A percentile compares a stretch with the other conserved stretches of the same genome.
phyloP scores from a whole-genome alignment of 2,329 filamentous ascomycete genomes.

The Ophiognomonia clavigignenti-juglandacearum region DNA sequence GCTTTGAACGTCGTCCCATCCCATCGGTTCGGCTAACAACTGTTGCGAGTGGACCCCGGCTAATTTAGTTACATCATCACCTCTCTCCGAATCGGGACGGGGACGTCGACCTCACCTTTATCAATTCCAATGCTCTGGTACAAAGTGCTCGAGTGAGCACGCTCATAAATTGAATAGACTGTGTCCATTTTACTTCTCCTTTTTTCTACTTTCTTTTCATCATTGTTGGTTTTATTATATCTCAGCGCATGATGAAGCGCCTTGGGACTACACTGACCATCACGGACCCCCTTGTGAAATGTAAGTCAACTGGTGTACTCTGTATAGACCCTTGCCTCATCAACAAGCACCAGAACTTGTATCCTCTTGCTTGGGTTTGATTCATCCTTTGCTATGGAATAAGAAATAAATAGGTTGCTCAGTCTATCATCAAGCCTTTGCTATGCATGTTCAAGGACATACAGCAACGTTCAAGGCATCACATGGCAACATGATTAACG shows the following conservation, averaged over 20 bases:
- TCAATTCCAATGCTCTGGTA: background rate
- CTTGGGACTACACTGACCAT: constrained; percentile 48
- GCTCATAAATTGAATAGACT: background rate
- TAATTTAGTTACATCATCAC: background rate
- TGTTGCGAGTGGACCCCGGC: background rate
- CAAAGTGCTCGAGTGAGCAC: background rate
- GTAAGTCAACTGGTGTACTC: too few relatives aligned
- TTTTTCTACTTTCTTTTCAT: background rate
- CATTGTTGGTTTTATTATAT: background rate
- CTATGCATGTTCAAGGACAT: too few relatives aligned
- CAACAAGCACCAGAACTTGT: too few relatives aligned
- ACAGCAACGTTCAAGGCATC: too few relatives aligned
- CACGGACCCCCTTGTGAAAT: constrained; percentile 72
- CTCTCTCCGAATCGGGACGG: background rate
- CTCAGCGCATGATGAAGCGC: constrained; percentile 26
- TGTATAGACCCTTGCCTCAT: too few relatives aligned
- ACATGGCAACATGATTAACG: too few relatives aligned
- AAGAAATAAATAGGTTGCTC: too few relatives aligned
- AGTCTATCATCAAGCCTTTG: too few relatives aligned
- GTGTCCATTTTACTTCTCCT: background rate
- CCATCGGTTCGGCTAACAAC: background rate
- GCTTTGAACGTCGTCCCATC: too few relatives aligned
- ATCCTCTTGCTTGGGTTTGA: too few relatives aligned
- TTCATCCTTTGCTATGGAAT: too few relatives aligned
- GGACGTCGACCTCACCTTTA: background rate